These are phyloP conservation scores for Dryas drummondii DNA, from an alignment of 306 rosid species.

Conservation along the genomic window DNA sequence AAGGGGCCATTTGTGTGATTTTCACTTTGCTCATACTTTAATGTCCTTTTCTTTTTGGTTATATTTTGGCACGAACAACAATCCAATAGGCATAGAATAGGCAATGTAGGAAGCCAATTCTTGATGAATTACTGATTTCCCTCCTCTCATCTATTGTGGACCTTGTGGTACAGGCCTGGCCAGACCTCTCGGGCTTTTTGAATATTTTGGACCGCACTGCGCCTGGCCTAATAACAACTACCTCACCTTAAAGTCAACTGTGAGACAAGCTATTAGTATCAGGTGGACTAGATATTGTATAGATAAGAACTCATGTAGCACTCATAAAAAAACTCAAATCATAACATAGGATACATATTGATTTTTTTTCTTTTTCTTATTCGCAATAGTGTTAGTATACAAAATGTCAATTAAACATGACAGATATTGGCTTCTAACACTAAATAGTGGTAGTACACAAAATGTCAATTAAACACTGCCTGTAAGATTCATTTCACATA, in stretches of 20 bases:
- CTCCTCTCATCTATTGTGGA: too few relatives aligned
- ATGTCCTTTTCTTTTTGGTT: constrained; percentile 9
- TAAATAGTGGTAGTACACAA: not conserved
- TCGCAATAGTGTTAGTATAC: not conserved
- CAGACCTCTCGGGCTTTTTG: too few relatives aligned
- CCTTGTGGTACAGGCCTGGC: too few relatives aligned
- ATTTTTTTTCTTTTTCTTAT: not conserved
- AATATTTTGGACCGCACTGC: too few relatives aligned
- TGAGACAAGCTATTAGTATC: too few relatives aligned
- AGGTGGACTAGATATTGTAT: too few relatives aligned
- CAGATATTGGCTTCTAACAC: not conserved
- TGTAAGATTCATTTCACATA: not conserved
- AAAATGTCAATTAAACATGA: not conserved
- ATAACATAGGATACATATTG: too few relatives aligned
- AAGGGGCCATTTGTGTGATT: constrained; percentile 10
- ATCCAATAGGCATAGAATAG: not conserved
- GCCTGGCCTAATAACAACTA: too few relatives aligned
- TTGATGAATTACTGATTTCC: not conserved
- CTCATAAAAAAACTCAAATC: not conserved
- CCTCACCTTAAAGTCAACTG: too few relatives aligned
- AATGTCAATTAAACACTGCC: not conserved
- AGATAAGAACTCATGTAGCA: too few relatives aligned
- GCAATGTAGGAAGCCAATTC: not conserved
- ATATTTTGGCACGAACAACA: constrained; percentile 1
- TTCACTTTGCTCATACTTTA: too few relatives aligned